A percentile compares a stretch with the other conserved stretches of the same genome.
Conservation (phyloP, 345 rosid genomes). For the Acer yangbiense region DNA sequence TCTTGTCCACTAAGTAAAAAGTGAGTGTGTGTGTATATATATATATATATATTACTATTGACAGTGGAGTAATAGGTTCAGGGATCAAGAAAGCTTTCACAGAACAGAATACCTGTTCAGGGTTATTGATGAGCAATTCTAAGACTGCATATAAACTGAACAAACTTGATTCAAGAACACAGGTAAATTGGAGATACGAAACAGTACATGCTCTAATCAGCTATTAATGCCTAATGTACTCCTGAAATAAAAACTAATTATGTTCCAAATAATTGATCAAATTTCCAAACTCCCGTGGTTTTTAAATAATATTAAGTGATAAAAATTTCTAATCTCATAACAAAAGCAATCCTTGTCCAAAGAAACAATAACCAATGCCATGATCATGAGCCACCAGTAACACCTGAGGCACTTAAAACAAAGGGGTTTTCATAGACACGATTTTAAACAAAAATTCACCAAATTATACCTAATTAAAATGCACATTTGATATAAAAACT, state of each 20-base stretch:
- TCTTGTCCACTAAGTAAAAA: no score
- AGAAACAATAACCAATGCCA: not conserved
- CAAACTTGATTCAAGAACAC: not conserved
- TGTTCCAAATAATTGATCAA: not conserved
- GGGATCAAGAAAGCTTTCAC: no score
- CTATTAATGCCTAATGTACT: not conserved
- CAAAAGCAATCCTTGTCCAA: not conserved
- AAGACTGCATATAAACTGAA: not conserved
- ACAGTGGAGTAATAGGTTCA: no score
- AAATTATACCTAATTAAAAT: no score
- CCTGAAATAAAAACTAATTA: not conserved
- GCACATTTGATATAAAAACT: not conserved
- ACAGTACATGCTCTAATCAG: not conserved
- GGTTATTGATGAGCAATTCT: not conserved
- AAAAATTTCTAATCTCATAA: not conserved
- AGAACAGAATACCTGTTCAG: no score
- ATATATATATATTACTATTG: no score
- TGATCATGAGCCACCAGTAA: not conserved
- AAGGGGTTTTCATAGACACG: not conserved
- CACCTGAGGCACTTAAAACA: not conserved
- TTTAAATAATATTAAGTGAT: not conserved
- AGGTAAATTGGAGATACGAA: not conserved
- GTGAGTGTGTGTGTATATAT: no score
- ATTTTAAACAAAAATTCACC: not conserved
- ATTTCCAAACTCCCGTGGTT: not conserved